Evolutionary conservation across 1,284 basidiomycete species (phyloP).

Genomic region (Cystobasidium pallidum): DNA sequence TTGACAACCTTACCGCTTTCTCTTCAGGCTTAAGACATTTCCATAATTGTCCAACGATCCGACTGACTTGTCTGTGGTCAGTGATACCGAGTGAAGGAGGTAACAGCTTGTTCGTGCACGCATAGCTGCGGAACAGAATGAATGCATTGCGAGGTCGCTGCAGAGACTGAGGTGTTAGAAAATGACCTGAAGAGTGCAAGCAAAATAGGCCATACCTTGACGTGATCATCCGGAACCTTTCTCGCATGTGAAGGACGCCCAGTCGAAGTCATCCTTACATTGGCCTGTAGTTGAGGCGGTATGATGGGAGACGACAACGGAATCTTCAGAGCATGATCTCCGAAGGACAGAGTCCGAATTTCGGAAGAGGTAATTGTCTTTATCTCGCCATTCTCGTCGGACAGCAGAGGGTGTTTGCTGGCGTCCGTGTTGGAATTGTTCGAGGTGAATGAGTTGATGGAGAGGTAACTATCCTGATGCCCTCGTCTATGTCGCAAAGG

Average conservation of each 20-base stretch:
- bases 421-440: constrained; percentile 1
- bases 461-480: constrained; percentile 19
- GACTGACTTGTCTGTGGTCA: constrained; percentile 54
- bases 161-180: constrained; percentile 59
- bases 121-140: constrained; percentile 88
- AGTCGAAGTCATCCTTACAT: constrained; percentile 41
- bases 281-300: constrained; percentile 41
- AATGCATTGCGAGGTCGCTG: constrained; percentile 92
- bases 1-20: constrained; percentile 42
- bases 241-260: constrained; percentile 42
- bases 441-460: constrained; percentile 9
- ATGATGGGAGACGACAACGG: constrained; percentile 28
- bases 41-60: constrained; percentile 54
- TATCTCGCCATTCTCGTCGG: neutral
- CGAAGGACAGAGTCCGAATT: constrained; percentile 8
- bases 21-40: constrained; percentile 50
- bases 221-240: constrained; percentile 40
- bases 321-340: constrained; percentile 28
- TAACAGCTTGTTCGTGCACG: constrained; percentile 63
- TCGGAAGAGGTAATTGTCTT: constrained; percentile 5
- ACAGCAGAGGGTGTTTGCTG: neutral
- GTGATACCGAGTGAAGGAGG: constrained; percentile 50
- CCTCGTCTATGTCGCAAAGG: constrained; percentile 37
- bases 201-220: constrained; percentile 22
- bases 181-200: too few relatives aligned